Conservation (phyloP, 306 rosid species). For the Canavalia gladiata region DNA sequence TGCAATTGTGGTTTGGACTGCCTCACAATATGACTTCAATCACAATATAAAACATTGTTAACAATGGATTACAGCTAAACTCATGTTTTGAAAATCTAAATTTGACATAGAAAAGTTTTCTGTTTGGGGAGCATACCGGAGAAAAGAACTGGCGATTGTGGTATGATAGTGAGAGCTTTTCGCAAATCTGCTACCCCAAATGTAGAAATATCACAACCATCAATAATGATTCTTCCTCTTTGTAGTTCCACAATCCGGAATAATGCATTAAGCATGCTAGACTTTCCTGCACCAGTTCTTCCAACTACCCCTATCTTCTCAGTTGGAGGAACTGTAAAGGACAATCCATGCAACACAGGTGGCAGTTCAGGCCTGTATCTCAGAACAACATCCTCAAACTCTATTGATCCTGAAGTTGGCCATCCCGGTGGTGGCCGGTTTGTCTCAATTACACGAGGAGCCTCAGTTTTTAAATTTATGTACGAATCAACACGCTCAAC, state of each 20-base stretch:
- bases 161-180: slow-evolving; percentile 84
- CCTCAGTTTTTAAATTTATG: slow-evolving; percentile 78
- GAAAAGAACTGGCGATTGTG: slow-evolving; percentile 89
- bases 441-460: slow-evolving; percentile 68
- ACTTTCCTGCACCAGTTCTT: slow-evolving; percentile 97
- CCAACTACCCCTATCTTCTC: slow-evolving; percentile 93
- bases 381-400: slow-evolving; percentile 84
- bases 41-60: neutral
- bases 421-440: slow-evolving; percentile 83
- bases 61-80: slow-evolving; percentile 14
- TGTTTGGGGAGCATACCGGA: slow-evolving; percentile 65
- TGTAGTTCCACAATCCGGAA: slow-evolving; percentile 85
- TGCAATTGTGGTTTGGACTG: neutral
- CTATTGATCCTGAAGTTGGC: slow-evolving; percentile 81
- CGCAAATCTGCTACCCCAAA: slow-evolving; percentile 81
- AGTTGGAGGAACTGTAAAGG: slow-evolving; percentile 70
- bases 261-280: slow-evolving; percentile 92
- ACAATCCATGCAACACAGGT: slow-evolving; percentile 80
- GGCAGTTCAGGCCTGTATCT: slow-evolving; percentile 93
- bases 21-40: neutral
- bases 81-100: neutral
- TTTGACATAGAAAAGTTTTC: slow-evolving; percentile 17
- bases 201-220: slow-evolving; percentile 72
- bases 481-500: slow-evolving; percentile 90
- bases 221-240: slow-evolving; percentile 76